Evolutionary conservation across 192 early-diverging fungal species (phyloP).

Genomic region (Entomortierella parvispora): DNA sequence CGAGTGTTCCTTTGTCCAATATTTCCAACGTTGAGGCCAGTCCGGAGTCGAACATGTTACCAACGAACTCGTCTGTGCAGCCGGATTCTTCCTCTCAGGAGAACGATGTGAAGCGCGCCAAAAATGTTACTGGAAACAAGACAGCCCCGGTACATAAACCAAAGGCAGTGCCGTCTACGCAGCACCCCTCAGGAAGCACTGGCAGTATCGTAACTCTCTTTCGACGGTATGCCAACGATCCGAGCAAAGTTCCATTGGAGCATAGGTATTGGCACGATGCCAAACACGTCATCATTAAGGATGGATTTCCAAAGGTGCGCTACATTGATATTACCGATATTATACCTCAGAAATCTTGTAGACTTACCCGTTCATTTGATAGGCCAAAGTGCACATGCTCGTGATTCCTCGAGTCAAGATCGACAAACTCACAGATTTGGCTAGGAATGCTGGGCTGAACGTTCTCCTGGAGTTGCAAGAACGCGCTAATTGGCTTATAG

Average conservation of each 20-base stretch:
- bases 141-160: too few relatives aligned
- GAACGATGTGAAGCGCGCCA: too few relatives aligned
- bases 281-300: constrained; percentile 59
- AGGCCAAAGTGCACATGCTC: constrained; percentile 57
- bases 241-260: constrained; percentile 47
- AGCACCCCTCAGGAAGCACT: too few relatives aligned
- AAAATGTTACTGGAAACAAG: too few relatives aligned
- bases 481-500: constrained; percentile 39
- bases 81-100: too few relatives aligned
- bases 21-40: background rate
- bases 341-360: constrained; percentile 1
- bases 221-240: constrained; percentile 51
- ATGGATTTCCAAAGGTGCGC: constrained; percentile 64
- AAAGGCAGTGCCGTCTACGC: too few relatives aligned
- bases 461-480: constrained; percentile 47
- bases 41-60: background rate
- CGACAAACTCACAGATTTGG: constrained; percentile 48
- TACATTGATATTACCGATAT: background rate
- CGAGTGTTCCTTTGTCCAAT: background rate
- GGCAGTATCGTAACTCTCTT: too few relatives aligned
- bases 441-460: constrained; percentile 27
- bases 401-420: constrained; percentile 59
- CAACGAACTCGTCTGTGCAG: too few relatives aligned
- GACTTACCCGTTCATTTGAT: background rate
- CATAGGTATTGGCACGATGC: constrained; percentile 54